Evolutionary conservation across 2,329 filamentous ascomycete species (phyloP).

Genomic region (Arthrobotrys megalospora): DNA sequence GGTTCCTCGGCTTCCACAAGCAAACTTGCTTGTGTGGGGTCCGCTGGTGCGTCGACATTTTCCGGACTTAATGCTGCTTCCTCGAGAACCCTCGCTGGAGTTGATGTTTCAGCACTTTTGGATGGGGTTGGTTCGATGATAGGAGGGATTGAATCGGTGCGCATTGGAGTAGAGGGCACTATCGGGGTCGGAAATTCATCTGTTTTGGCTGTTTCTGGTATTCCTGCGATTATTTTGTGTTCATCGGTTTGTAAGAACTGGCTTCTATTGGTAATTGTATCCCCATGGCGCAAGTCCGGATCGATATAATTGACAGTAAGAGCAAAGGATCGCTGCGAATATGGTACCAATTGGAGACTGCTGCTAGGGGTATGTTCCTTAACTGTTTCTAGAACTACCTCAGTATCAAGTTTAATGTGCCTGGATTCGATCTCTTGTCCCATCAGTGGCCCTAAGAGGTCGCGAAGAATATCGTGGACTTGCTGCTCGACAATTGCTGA

Average conservation of each 20-base stretch:
- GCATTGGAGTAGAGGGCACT: no score
- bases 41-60: background rate
- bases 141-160: background rate
- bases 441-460: background rate
- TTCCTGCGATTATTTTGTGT: background rate
- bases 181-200: background rate
- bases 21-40: background rate
- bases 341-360: background rate
- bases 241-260: background rate
- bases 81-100: background rate
- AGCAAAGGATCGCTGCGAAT: background rate
- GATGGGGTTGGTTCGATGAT: background rate
- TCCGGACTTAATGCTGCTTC: no score
- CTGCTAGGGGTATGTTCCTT: background rate
- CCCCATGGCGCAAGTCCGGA: background rate
- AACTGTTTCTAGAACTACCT: background rate
- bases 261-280: background rate
- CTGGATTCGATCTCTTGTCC: background rate
- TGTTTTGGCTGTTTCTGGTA: background rate
- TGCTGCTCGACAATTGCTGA: constrained; percentile 9
- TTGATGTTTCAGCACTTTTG: background rate
- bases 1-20: background rate
- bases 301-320: background rate
- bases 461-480: constrained; percentile 3
- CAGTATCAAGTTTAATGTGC: background rate